Evolutionary conservation across 208 protist genomes (phyloP), one percentile per base, ranked within the genome.

Genomic region (Trypanosoma cruzi): DNA sequence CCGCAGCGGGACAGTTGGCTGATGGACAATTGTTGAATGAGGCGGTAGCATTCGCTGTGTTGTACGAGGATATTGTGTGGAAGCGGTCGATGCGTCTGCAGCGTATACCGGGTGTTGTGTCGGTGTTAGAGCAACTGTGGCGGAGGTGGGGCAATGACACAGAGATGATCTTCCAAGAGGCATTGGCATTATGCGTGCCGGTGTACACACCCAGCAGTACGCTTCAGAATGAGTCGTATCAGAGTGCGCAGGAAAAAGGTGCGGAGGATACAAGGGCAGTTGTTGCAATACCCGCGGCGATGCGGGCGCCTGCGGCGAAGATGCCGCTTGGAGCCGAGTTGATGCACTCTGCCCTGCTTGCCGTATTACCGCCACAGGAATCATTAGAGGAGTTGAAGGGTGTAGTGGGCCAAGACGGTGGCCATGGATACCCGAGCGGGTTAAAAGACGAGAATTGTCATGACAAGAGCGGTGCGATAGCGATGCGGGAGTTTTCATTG

Each of bases 51-150:
- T 90, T 90, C 42, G 70, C 84, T 44, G 73, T 94, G 10, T 63
- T 87, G 31, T 86, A 89, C 58, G 84, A 87, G 44, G 89, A 90
- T 34, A 36, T 94, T 20, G 65, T 86, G 36, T 69, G 74, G 10
- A 66, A 66, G 18, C 72, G 76, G 6, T 46, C 65, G 20, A 42
- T 52, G 14, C 89, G 80, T 14, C 77, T 94, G 49, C 75, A 81
- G 22, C 81, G 82, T 6, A 63, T 85, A 1, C 72, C 70, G 0
- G 71, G 44, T 13, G n/a, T 94, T 10, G 71, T 79, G 2, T 42
- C 68, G 11, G 65, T 56, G 49, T 29, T 77, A 18, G 42, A 54
- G 46, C 64, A 58, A n/a, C 44, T 61, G 5, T 37, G 24, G 64
- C 28, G 14, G 18, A 48, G 37, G 29, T 34, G 16, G 14, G 50